These are phyloP conservation scores for Aspergillus fumigatus DNA, from an alignment of 2,329 filamentous ascomycete genomes.

Conservation along the genomic window DNA sequence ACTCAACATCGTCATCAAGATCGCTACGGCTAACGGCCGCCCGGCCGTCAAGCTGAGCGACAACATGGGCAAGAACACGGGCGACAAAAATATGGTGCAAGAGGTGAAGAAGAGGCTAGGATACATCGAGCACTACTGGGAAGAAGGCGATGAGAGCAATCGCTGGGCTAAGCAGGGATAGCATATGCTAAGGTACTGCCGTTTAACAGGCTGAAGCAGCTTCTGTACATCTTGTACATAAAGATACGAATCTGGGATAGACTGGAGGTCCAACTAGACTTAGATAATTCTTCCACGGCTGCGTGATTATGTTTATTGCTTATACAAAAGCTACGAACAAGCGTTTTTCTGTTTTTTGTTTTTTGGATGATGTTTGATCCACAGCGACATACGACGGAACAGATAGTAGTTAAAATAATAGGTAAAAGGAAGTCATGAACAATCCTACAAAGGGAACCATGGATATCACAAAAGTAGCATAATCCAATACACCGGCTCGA, in stretches of 20 bases:
- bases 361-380: neutral
- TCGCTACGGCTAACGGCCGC: conserved; percentile 75
- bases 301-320: neutral
- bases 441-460: neutral
- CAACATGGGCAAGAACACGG: conserved; percentile 92
- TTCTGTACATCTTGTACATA: neutral
- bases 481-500: neutral
- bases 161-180: conserved; percentile 60
- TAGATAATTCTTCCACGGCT: neutral
- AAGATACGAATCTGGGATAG: neutral
- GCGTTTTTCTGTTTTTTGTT: no score
- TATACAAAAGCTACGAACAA: neutral
- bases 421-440: neutral
- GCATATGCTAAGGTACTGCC: neutral
- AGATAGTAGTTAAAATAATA: neutral
- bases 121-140: conserved; percentile 81
- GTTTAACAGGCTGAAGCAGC: neutral
- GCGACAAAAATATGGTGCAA: conserved; percentile 71
- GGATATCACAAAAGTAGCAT: neutral
- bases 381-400: no score
- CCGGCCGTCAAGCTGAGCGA: conserved; percentile 90
- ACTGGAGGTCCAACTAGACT: neutral
- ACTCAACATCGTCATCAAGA: conserved; percentile 96
- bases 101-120: conserved; percentile 81
- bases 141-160: conserved; percentile 74